A percentile compares a stretch with the other conserved stretches of the same genome.
Conservation (phyloP, 768 basidiomycete species). For the Leucocoprinus sp. region DNA sequence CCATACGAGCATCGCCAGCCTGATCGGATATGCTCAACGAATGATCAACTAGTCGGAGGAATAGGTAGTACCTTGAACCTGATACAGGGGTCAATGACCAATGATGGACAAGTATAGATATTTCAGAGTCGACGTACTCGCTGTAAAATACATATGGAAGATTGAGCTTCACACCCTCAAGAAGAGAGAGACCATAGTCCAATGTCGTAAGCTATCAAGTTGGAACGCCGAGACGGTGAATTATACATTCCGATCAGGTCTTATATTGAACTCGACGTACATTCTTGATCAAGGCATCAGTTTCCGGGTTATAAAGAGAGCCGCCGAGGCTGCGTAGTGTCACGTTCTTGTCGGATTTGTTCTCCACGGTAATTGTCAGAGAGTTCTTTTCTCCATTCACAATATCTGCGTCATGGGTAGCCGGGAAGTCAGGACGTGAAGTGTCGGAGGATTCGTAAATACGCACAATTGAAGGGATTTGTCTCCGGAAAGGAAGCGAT, state of each 20-base stretch:
- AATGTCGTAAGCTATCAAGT: constrained; percentile 45
- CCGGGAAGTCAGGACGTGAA: constrained; percentile 14
- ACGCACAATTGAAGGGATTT: constrained; percentile 73
- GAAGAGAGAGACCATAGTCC: constrained; percentile 43
- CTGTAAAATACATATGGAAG: constrained; percentile 72
- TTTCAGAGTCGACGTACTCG: constrained; percentile 48
- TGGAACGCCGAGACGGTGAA: background rate
- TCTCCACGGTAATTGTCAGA: constrained; percentile 59
- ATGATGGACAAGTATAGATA: constrained; percentile 6
- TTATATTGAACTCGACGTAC: constrained; percentile 24
- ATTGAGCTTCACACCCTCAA: constrained; percentile 49
- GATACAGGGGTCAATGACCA: constrained; percentile 9
- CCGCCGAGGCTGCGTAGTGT: constrained; percentile 60
- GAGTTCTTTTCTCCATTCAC: constrained; percentile 79
- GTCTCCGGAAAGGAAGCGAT: constrained; percentile 57
- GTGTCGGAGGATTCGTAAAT: constrained; percentile 1
- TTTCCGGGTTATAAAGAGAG: constrained; percentile 59
- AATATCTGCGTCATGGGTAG: constrained; percentile 39
- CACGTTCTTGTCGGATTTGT: constrained; percentile 65
- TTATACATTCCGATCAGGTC: constrained; percentile 1
- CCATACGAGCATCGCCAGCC: constrained; percentile 71
- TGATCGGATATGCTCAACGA: constrained; percentile 20
- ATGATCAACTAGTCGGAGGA: background rate
- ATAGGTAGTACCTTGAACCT: constrained; percentile 51
- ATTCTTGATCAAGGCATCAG: constrained; percentile 61